phyloP scores from a whole-genome alignment of 2,329 filamentous ascomycete species.

The Myriosclerotinia curreyana region DNA sequence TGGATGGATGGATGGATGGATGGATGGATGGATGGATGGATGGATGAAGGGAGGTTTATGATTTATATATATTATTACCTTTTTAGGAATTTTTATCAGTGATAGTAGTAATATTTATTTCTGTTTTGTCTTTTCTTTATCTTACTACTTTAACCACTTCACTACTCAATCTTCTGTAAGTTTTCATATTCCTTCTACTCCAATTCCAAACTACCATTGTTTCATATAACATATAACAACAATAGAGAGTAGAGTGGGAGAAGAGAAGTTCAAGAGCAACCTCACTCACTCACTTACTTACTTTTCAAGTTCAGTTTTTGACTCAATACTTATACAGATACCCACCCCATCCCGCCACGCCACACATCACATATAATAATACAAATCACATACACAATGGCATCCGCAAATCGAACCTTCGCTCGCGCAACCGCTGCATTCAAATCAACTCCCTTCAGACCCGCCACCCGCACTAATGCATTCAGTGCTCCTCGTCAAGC shows the following conservation, averaged over 20 bases:
- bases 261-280: background rate
- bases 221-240: background rate
- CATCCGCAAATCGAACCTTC: conserved; percentile 40
- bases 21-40: background rate
- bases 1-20: no score
- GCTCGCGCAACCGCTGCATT: conserved; percentile 41
- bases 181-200: background rate
- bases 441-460: conserved; percentile 47
- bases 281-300: background rate
- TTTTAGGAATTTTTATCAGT: background rate
- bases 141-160: no score
- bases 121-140: background rate
- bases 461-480: conserved; percentile 53
- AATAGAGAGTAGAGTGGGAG: background rate
- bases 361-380: conserved; percentile 24
- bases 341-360: background rate
- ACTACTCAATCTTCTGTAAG: background rate
- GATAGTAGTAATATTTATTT: background rate
- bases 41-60: no score
- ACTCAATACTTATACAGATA: no score
- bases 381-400: conserved; percentile 14
- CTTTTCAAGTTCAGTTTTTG: background rate
- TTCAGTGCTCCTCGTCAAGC: conserved; percentile 62
- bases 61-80: no score
- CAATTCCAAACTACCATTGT: no score